Evolutionary conservation across 805 yeast species (phyloP).

Genomic region (Candida tammaniensis): DNA sequence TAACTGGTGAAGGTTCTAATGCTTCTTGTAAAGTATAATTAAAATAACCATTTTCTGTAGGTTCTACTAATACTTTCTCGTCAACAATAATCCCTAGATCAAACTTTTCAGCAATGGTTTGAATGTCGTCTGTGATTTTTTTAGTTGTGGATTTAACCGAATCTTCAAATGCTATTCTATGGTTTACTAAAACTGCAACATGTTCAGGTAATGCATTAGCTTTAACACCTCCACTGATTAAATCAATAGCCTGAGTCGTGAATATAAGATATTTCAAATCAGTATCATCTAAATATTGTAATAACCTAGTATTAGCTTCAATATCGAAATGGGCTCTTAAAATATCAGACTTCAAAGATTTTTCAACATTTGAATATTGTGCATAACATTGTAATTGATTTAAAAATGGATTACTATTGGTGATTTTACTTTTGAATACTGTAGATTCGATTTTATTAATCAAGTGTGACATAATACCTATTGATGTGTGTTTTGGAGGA

Average conservation of each 20-base stretch:
- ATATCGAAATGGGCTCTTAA: slow-evolving; percentile 34
- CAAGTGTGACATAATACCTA: slow-evolving; percentile 45
- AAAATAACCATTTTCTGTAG: slow-evolving; percentile 23
- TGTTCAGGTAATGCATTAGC: slow-evolving; percentile 50
- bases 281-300: slow-evolving; percentile 25
- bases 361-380: slow-evolving; percentile 38
- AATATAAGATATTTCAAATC: slow-evolving; percentile 37
- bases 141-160: slow-evolving; percentile 29
- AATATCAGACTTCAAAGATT: slow-evolving; percentile 32
- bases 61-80: slow-evolving; percentile 11
- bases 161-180: slow-evolving; percentile 46
- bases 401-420: slow-evolving; percentile 44
- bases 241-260: slow-evolving; percentile 49
- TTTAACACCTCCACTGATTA: slow-evolving; percentile 48
- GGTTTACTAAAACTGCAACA: slow-evolving; percentile 42
- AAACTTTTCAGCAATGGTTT: slow-evolving; percentile 31
- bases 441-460: slow-evolving; percentile 35
- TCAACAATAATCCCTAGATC: slow-evolving; percentile 34
- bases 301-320: slow-evolving; percentile 35
- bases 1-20: slow-evolving; percentile 39
- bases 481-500: slow-evolving; percentile 48
- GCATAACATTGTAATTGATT: slow-evolving; percentile 46
- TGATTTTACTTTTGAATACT: slow-evolving; percentile 35
- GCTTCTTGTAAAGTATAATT: slow-evolving; percentile 23
- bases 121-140: slow-evolving; percentile 30